Percentiles rank a stretch among this genome's conserved stretches.
Evolutionary conservation across 1,139 yeast species (phyloP).

Genomic region (Taphrina flavorubra): DNA sequence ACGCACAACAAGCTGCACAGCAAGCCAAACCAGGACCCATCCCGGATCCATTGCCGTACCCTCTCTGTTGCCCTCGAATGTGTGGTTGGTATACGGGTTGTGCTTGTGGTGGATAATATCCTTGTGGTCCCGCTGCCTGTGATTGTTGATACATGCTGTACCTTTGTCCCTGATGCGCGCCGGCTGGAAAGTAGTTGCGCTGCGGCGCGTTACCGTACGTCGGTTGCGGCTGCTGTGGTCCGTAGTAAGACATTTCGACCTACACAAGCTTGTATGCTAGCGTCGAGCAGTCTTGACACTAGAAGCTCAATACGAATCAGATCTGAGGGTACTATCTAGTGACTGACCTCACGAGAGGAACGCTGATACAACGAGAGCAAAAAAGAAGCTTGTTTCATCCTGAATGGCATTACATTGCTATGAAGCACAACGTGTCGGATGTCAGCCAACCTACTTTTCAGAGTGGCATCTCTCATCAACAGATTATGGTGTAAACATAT

Average conservation of each 20-base stretch:
- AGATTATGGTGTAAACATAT: no score
- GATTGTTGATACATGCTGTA: not conserved
- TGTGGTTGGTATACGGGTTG: conserved; percentile 7
- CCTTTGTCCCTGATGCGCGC: not conserved
- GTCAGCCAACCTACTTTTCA: no score
- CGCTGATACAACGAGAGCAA: no score
- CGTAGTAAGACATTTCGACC: not conserved
- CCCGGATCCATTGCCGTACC: not conserved
- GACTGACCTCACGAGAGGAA: no score
- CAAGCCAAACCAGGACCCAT: conserved; percentile 9
- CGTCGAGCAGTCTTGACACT: not conserved
- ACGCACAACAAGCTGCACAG: conserved; percentile 23
- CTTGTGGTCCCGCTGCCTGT: not conserved
- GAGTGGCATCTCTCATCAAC: no score
- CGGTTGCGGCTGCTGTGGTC: conserved; percentile 4
- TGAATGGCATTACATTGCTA: no score
- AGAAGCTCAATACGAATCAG: not conserved
- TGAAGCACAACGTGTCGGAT: no score
- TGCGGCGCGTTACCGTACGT: conserved; percentile 12
- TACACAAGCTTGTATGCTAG: no score
- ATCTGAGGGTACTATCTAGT: no score
- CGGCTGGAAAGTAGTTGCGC: conserved; percentile 3
- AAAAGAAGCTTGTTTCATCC: no score
- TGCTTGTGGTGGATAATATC: conserved; percentile 5
- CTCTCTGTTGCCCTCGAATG: not conserved